These are phyloP conservation scores for Phyllosticta capitalensis DNA, from an alignment of 2,329 filamentous ascomycete genomes.

Conservation along the genomic window DNA sequence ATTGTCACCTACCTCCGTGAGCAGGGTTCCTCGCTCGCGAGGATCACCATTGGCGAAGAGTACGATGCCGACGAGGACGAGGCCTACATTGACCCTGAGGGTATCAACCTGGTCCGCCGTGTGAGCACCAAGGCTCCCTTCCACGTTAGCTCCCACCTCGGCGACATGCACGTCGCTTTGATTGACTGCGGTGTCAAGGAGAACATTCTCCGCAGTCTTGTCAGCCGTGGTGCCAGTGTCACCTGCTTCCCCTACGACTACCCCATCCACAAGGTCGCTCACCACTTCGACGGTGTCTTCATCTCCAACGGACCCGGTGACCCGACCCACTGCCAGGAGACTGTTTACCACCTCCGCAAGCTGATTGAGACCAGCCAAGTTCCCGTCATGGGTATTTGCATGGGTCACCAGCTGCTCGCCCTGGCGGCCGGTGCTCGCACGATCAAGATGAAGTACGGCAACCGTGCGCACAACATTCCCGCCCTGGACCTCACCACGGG, in stretches of 20 bases:
- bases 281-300: constrained; percentile 97
- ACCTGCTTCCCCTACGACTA: constrained; percentile 96
- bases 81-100: constrained; percentile 86
- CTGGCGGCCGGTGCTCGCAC: constrained; percentile 81
- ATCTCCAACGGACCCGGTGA: constrained; percentile 98
- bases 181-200: constrained; percentile 99
- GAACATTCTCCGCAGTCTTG: constrained; percentile 94
- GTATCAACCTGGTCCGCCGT: constrained; percentile 91
- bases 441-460: constrained; percentile 98
- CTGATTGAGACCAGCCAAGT: constrained; percentile 86
- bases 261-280: constrained; percentile 94
- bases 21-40: constrained; percentile 89
- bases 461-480: constrained; percentile 97
- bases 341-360: constrained; percentile 82
- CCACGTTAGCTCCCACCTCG: constrained; percentile 76
- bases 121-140: constrained; percentile 98
- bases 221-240: constrained; percentile 81
- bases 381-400: constrained; percentile 94
- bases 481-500: constrained; percentile 89
- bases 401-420: constrained; percentile 92
- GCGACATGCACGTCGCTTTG: constrained; percentile 82
- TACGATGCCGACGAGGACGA: constrained; percentile 98
- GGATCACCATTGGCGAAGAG: constrained; percentile 91
- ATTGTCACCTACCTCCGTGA: constrained; percentile 95
- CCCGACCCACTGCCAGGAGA: constrained; percentile 91